These are phyloP conservation scores for Sporothrix pseudoabietina DNA, from an alignment of 2,329 filamentous ascomycete genomes.

Conservation along the genomic window DNA sequence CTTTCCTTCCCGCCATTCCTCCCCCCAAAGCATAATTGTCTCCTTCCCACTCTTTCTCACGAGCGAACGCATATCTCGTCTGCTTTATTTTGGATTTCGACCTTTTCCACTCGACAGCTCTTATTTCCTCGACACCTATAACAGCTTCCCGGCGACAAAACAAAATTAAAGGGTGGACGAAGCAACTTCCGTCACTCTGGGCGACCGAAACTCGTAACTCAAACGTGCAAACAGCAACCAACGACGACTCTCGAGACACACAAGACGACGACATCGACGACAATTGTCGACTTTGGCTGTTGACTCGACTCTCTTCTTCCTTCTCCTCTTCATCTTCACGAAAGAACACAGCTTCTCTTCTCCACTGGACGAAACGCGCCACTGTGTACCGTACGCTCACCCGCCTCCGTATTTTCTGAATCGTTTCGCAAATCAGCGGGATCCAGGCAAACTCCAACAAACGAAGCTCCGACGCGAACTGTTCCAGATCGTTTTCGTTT, in stretches of 20 bases:
- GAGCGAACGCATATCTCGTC: background rate
- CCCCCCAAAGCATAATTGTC: constrained; percentile 15
- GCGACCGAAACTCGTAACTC: constrained; percentile 18
- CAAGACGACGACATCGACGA: background rate
- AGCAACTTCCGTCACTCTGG: constrained; percentile 25
- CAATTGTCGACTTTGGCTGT: background rate
- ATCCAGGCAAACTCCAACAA: background rate
- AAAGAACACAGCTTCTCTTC: background rate
- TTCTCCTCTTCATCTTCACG: background rate
- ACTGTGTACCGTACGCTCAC: constrained; percentile 10
- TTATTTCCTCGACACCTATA: constrained; percentile 27
- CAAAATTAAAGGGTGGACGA: constrained; percentile 17
- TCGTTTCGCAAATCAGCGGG: constrained; percentile 17
- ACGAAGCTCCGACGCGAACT: constrained; percentile 21
- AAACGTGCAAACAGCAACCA: background rate
- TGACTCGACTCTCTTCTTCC: background rate
- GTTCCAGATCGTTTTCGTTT: background rate
- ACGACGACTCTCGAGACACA: background rate
- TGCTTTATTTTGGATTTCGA: background rate
- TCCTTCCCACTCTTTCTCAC: background rate
- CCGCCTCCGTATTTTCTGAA: background rate
- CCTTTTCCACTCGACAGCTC: background rate
- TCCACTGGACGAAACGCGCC: background rate
- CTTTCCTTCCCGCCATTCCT: constrained; percentile 14
- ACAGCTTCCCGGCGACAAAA: constrained; percentile 16